Base-by-base conservation (phyloP, 139 green algal genomes). In the Micractinium conductrix region DNA sequence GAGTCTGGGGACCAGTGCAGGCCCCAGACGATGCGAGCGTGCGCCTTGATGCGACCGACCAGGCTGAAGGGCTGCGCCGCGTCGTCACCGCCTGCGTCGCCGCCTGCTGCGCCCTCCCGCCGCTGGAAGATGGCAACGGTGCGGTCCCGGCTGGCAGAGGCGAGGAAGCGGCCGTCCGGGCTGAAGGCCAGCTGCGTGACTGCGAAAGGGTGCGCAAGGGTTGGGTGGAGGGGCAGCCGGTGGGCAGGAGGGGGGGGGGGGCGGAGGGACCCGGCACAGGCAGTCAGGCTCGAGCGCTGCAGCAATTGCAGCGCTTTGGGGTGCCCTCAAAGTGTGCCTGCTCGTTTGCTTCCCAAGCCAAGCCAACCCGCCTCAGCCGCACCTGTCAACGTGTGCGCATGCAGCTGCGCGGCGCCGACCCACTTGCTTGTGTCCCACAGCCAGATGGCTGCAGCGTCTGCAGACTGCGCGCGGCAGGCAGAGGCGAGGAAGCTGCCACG, bases 161-260 rank as follows among this genome's bases (percentile, higher is more conserved):
- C 84, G 45, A 98, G 89, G 35, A 80, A 84, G 40, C 68, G 44
- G 8, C 93, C 93, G 67, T 87, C 74, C 1, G 85, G 90, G 43
- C 92, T 95, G 88, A 98, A 99, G 50, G 90, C 89, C 73, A 99
- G 87, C 90, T 98, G 93, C 9, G 96, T 99, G 5, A 98, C 94
- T 1, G 58, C 76, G 72, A 37, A 0, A 22, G n/a, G n/a, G n/a
- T n/a, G n/a, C n/a, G n/a, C n/a, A n/a, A n/a, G n/a, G n/a, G n/a
- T n/a, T n/a, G n/a, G n/a, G n/a, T n/a, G n/a, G n/a, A n/a, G n/a
- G n/a, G n/a, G n/a, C n/a, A n/a, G n/a, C n/a, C n/a, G n/a, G n/a
- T n/a, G n/a, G n/a, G n/a, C n/a, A n/a, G n/a, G n/a, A n/a, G n/a
- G n/a, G n/a, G n/a, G n/a, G n/a, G n/a, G n/a, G n/a, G n/a, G n/a